Base-by-base conservation (phyloP, 805 yeast genomes). In the Saccharomycopsis fibuligera region DNA sequence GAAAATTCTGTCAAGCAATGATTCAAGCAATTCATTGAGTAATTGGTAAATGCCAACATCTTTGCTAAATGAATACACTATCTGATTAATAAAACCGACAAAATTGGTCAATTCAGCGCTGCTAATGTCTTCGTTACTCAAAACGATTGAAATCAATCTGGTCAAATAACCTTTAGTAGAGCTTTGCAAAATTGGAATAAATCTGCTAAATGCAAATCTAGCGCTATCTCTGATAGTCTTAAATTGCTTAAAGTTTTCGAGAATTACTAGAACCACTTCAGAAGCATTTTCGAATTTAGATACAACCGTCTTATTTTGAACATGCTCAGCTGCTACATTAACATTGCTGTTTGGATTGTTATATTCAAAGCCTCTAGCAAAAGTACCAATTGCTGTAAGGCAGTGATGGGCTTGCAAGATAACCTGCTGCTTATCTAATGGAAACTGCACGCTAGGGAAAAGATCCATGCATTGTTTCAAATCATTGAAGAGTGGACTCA, bases 321-420 rank as follows among this genome's bases (percentile, higher is more conserved):
- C 24, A 16, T 16, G 37, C 12, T 45, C 35, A n/a, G 44, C 25
- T 21, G 22, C 21, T 24, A 24, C 25, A 23, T 42, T 42, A n/a
- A 30, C 35, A 22, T 35, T 41, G 17, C n/a, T 35, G 23, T 23
- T 44, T 14, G 17, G 25, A 14, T 60, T 55, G 4, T 61, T 61
- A 44, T 73, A 74, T 49, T 83, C 93, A 58, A 85, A 79, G 3
- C 98, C 98, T 61, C 93, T 78, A 3, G 89, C 83, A 59, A 90
- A 74, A 0, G 96, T 87, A 40, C 96, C 97, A 40, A 91, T 78
- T 0, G 96, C 90, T 79, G 87, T 78, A 43, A 93, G 67, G 30
- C 82, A 75, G 62, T 91, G 97, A 63, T 93, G 96, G 2, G 88
- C 83, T 61, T 87, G 93, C 40, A 86, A 65, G 1, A 83, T 73